Evolutionary conservation across 2,329 filamentous ascomycete genomes (phyloP).

Genomic region (Didymella segeticola): DNA sequence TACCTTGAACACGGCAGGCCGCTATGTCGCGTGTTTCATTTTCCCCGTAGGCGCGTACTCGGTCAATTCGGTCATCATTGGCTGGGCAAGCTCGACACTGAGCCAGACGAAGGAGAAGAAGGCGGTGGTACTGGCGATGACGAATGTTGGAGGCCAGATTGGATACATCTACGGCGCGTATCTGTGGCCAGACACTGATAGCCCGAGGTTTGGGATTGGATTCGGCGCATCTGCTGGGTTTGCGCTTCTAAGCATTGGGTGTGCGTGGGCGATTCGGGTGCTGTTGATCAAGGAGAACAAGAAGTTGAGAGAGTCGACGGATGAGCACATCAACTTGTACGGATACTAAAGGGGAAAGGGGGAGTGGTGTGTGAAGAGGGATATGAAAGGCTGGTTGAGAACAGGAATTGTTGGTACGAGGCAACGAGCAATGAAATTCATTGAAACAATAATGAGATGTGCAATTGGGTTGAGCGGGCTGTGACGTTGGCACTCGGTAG

Average conservation of each 20-base stretch:
- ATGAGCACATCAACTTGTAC: slow-evolving; percentile 38
- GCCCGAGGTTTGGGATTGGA: slow-evolving; percentile 35
- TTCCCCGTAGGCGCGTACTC: slow-evolving; percentile 41
- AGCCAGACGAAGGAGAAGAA: slow-evolving; percentile 42
- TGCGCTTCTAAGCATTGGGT: slow-evolving; percentile 37
- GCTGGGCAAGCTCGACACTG: slow-evolving; percentile 38
- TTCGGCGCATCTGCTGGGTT: slow-evolving; percentile 40
- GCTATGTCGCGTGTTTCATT: slow-evolving; percentile 41
- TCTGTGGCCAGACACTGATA: slow-evolving; percentile 34
- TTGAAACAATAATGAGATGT: no score
- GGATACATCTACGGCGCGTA: slow-evolving; percentile 42
- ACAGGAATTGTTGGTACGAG: no score
- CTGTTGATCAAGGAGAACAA: slow-evolving; percentile 40
- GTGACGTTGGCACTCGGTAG: no score
- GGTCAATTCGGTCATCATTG: slow-evolving; percentile 41
- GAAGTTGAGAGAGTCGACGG: slow-evolving; percentile 29
- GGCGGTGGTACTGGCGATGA: slow-evolving; percentile 41
- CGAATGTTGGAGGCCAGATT: slow-evolving; percentile 37
- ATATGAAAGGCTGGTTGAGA: not conserved
- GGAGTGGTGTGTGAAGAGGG: not conserved
- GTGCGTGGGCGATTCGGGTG: slow-evolving; percentile 35
- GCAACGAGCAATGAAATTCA: no score
- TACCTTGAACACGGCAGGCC: slow-evolving; percentile 36
- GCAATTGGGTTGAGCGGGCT: no score
- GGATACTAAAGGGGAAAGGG: slow-evolving; percentile 26